Evolutionary conservation across 2,329 filamentous ascomycete species (phyloP).

Genomic region (Biscogniauxia marginata): DNA sequence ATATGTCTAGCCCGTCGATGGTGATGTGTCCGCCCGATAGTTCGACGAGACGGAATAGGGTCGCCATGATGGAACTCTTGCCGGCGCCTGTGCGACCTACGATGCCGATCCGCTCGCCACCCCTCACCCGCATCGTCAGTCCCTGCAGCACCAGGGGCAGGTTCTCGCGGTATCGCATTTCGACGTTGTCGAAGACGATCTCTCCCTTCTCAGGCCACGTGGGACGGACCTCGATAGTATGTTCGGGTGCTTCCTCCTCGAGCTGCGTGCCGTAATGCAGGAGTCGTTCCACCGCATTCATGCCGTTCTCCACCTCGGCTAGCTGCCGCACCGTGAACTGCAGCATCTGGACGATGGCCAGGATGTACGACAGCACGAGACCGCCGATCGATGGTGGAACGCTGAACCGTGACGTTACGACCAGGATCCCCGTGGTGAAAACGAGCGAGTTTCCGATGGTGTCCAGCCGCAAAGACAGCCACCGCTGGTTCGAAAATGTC

Average conservation of each 20-base stretch:
- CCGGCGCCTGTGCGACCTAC: conserved; percentile 81
- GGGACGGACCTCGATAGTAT: conserved; percentile 68
- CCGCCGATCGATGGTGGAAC: conserved; percentile 83
- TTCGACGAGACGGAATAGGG: conserved; percentile 74
- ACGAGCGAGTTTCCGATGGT: conserved; percentile 80
- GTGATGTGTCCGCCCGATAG: conserved; percentile 60
- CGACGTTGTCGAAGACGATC: conserved; percentile 70
- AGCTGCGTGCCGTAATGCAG: conserved; percentile 85
- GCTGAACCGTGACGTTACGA: conserved; percentile 85
- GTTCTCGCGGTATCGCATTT: conserved; percentile 74
- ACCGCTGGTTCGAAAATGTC: conserved; percentile 93
- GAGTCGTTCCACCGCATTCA: conserved; percentile 93
- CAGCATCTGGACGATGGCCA: conserved; percentile 91
- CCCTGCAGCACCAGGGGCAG: conserved; percentile 72
- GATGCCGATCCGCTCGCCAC: conserved; percentile 78
- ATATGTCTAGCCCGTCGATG: conserved; percentile 68
- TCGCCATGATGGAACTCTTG: conserved; percentile 81
- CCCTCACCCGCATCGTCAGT: conserved; percentile 67
- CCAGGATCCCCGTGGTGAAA: conserved; percentile 83
- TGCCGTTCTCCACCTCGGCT: conserved; percentile 94
- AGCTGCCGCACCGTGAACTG: conserved; percentile 93
- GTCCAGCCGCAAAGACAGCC: conserved; percentile 84
- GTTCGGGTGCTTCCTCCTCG: conserved; percentile 84
- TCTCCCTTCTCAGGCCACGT: conserved; percentile 87
- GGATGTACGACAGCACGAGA: conserved; percentile 87